Conservation (phyloP, 495 filamentous ascomycete genomes). For the Neurospora discreta region DNA sequence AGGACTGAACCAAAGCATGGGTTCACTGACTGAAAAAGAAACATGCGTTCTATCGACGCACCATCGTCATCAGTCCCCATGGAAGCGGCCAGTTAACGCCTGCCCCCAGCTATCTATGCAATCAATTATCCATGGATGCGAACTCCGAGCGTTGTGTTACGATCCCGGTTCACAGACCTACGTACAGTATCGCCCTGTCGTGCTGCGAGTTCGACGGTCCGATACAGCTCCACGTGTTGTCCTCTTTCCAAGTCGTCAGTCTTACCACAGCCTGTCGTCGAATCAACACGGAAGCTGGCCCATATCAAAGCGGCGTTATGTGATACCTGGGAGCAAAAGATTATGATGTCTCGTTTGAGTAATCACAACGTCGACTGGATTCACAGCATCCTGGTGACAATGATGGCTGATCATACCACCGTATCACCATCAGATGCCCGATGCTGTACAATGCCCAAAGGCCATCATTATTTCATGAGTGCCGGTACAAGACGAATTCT, state of each 20-base stretch:
- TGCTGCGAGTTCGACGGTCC: neutral
- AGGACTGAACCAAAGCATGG: neutral
- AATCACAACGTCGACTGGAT: neutral
- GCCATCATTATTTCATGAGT: neutral
- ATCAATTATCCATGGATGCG: neutral
- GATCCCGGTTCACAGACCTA: neutral
- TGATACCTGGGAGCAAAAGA: neutral
- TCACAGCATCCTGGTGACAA: neutral
- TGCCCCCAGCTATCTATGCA: neutral
- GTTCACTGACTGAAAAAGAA: neutral
- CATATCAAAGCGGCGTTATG: neutral
- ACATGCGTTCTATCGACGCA: neutral
- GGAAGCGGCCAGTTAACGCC: neutral
- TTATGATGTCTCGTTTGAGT: neutral
- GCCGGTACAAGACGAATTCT: neutral
- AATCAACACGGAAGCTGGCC: neutral
- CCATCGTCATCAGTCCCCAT: neutral
- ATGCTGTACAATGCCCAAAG: neutral
- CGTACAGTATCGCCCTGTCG: neutral
- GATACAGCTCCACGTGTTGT: neutral
- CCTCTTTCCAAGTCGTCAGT: neutral
- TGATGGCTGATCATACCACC: neutral
- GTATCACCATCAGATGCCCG: neutral
- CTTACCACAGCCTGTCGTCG: neutral
- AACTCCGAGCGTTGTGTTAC: neutral